Percentiles rank a stretch among this genome's conserved stretches.
Conservation (phyloP, 768 basidiomycete species). For the Psilocybe tampanensis region DNA sequence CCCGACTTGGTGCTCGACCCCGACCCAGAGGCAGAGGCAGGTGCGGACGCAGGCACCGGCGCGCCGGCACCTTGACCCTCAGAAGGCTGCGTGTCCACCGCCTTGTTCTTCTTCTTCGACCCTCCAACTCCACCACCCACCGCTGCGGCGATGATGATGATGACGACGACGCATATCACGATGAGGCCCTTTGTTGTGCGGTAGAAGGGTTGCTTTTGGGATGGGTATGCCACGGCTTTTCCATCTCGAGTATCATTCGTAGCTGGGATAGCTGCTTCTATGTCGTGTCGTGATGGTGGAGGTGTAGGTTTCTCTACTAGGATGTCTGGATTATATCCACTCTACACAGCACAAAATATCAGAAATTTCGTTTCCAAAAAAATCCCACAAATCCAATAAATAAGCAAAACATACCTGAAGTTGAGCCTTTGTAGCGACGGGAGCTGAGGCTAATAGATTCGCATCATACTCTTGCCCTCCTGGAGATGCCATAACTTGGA, state of each 20-base stretch:
- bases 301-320: conserved; percentile 17
- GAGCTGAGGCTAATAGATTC: conserved; percentile 39
- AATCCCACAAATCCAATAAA: neutral
- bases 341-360: conserved; percentile 11
- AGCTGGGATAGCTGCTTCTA: conserved; percentile 8
- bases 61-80: neutral
- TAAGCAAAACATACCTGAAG: conserved; percentile 33
- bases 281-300: conserved; percentile 15
- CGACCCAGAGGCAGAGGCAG: neutral
- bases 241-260: neutral
- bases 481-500: conserved; percentile 21
- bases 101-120: conserved; percentile 29
- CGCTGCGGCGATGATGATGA: conserved; percentile 51
- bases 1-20: too few relatives aligned
- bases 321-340: conserved; percentile 29
- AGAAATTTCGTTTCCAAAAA: neutral
- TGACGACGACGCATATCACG: conserved; percentile 32
- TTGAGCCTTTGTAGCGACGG: conserved; percentile 43
- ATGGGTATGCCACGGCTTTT: neutral
- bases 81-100: neutral
- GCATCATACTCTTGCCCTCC: conserved; percentile 36
- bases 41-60: neutral
- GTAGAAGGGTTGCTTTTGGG: conserved; percentile 40
- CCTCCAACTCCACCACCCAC: conserved; percentile 64
- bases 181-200: conserved; percentile 52